phyloP scores from a whole-genome alignment of 352 stramenopile species.

The Phytophthora melonis region DNA sequence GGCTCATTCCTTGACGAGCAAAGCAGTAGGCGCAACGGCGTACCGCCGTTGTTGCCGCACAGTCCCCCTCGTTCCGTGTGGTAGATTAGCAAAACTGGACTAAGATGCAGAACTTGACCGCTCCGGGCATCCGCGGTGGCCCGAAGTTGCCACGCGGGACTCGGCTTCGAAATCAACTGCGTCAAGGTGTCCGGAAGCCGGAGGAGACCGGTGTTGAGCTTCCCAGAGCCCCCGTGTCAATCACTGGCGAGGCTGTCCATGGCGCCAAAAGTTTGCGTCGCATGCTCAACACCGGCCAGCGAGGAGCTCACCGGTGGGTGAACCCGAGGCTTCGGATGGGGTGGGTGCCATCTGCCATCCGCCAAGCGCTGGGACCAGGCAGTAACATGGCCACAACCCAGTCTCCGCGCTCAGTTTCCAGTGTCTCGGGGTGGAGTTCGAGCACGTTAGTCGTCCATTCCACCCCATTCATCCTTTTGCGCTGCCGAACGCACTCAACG shows the following conservation, averaged over 20 bases:
- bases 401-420: constrained; percentile 13
- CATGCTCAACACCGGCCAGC: constrained; percentile 5
- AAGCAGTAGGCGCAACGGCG: background rate
- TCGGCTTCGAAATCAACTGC: constrained; percentile 1
- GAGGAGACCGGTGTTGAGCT: background rate
- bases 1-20: constrained; percentile 10
- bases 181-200: background rate
- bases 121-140: background rate
- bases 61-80: constrained; percentile 6
- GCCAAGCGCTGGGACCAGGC: constrained; percentile 3
- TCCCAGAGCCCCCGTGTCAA: constrained; percentile 14
- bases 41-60: constrained; percentile 3
- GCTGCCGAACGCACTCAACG: constrained; percentile 2
- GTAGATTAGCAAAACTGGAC: constrained; percentile 16
- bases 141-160: constrained; percentile 22
- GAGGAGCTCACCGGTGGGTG: constrained; percentile 21
- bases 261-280: constrained; percentile 4
- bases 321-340: constrained; percentile 1
- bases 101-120: constrained; percentile 29
- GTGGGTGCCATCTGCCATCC: constrained; percentile 27
- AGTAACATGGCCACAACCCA: constrained; percentile 33
- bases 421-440: constrained; percentile 2
- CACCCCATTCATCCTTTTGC: constrained; percentile 27
- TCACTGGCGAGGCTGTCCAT: constrained; percentile 26
- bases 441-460: constrained; percentile 6